Base-by-base conservation (phyloP, 2,329 filamentous ascomycete species). In the Sarocladium strictum region DNA sequence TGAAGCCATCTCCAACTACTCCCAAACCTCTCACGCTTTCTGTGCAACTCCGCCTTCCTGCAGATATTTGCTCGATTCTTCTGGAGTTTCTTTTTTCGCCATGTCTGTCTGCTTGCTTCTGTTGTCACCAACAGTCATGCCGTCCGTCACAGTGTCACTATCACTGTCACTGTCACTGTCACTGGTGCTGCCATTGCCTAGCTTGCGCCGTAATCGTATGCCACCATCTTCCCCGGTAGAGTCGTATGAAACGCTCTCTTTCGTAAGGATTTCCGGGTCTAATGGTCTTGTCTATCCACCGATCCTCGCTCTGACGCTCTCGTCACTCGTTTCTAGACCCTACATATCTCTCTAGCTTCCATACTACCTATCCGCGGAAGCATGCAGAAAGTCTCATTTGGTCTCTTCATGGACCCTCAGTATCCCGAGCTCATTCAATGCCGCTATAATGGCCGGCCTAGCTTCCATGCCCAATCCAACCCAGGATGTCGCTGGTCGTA, bases 231-330 rank as follows among this genome's bases (percentile, higher is more conserved):
- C 17, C 40, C 7, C n/a, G 10, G 11, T 24, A 23, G 23, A 49
- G 38, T 23, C n/a, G 38, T 19, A 27, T 49, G 43, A 10, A 6
- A 4, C 7, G 33, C 47, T 33, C 47, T 12, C 47, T 51, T 51
- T 19, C 47, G 47, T 51, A 14, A 35, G n/a, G 47, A 24, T 49
- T 24, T 12, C 43, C 43, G 43, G 19, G 43, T 12, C 43, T 49
- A 49, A 32, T n/a, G 23, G 26, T 24, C 32, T 49, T n/a, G 47
- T 12, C 47, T 35, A 51, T 51, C 47, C 47, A 51, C 47, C 35
- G 26, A 51, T 51, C 27, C 27, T 19, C 47, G 17, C 29, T 51
- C 47, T 51, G 47, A 51, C 43, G 23, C 23, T 19, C 43, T 49
- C 43, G 43, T 24, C 43, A 49, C 43, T 49, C 9, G 43, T 26